Conservation (phyloP, 257 asterid genomes). For the Solanum peruvianum region DNA sequence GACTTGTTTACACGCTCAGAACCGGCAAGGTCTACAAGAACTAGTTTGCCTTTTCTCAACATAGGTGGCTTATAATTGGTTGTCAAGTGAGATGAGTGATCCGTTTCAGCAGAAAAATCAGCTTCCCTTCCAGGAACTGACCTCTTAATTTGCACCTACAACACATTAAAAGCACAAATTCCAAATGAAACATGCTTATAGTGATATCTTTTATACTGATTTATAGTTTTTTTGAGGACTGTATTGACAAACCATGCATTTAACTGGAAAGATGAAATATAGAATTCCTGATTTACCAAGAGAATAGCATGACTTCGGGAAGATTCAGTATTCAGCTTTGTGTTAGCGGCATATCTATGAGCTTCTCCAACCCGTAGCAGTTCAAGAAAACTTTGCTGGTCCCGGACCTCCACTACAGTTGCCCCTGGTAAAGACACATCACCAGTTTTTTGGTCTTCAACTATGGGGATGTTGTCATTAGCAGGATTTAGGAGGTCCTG, state of each 20-base stretch:
- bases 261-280: neutral
- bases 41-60: slow-evolving; percentile 82
- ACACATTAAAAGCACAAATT: neutral
- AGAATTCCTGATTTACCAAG: slow-evolving; percentile 45
- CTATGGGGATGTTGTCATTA: slow-evolving; percentile 90
- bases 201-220: neutral
- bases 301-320: slow-evolving; percentile 99
- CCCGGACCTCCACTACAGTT: slow-evolving; percentile 65
- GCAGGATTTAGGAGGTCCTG: slow-evolving; percentile 91
- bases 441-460: slow-evolving; percentile 89
- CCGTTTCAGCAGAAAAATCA: slow-evolving; percentile 49
- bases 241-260: neutral
- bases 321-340: slow-evolving; percentile 95
- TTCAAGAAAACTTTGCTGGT: slow-evolving; percentile 84
- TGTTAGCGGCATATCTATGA: slow-evolving; percentile 96
- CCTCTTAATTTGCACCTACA: slow-evolving; percentile 87
- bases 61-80: slow-evolving; percentile 69
- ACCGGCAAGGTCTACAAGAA: slow-evolving; percentile 99
- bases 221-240: neutral
- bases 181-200: neutral
- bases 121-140: slow-evolving; percentile 49
- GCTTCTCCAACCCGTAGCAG: slow-evolving; percentile 90
- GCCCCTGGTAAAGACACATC: slow-evolving; percentile 99
- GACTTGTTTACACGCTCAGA: slow-evolving; percentile 96
- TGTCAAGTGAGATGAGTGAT: slow-evolving; percentile 37